Conservation (phyloP, 371 early-diverging fungal genomes). For the Massospora cicadina region DNA sequence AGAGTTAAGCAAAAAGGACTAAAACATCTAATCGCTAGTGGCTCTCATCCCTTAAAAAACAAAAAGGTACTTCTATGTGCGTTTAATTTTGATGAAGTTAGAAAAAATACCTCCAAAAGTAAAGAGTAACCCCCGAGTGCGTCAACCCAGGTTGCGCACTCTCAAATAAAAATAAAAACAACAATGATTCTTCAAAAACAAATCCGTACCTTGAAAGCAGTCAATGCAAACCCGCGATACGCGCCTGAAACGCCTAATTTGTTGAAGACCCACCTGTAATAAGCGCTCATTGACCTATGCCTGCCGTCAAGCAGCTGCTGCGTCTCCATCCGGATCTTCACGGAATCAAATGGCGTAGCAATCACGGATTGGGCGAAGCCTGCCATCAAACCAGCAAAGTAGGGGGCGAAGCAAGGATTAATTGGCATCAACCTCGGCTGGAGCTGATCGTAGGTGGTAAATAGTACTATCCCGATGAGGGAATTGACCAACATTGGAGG, state of each 20-base stretch:
- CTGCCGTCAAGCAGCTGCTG: constrained; percentile 53
- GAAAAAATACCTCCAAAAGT: no score
- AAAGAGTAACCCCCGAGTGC: no score
- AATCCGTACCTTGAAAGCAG: constrained; percentile 31
- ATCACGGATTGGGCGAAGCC: constrained; percentile 55
- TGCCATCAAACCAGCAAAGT: constrained; percentile 44
- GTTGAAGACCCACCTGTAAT: constrained; percentile 38
- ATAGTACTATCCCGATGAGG: constrained; percentile 46
- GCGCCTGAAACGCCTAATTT: constrained; percentile 40
- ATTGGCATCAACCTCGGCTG: not conserved
- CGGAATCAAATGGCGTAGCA: constrained; percentile 53
- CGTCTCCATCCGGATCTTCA: constrained; percentile 57
- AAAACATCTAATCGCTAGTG: no score
- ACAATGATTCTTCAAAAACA: not conserved
- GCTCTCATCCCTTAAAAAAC: no score
- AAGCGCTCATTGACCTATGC: constrained; percentile 44
- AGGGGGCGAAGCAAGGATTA: constrained; percentile 10
- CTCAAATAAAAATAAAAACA: not conserved
- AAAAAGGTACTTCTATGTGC: no score
- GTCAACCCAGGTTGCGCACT: no score
- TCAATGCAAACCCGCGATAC: constrained; percentile 49
- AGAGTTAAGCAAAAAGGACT: no score
- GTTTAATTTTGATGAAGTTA: no score
- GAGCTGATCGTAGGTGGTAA: constrained; percentile 24
- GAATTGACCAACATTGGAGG: constrained; percentile 60